A percentile compares a stretch with the other conserved stretches of the same genome.
Evolutionary conservation across 2,329 filamentous ascomycete genomes (phyloP).

Genomic region (Pezicula rhizophila): DNA sequence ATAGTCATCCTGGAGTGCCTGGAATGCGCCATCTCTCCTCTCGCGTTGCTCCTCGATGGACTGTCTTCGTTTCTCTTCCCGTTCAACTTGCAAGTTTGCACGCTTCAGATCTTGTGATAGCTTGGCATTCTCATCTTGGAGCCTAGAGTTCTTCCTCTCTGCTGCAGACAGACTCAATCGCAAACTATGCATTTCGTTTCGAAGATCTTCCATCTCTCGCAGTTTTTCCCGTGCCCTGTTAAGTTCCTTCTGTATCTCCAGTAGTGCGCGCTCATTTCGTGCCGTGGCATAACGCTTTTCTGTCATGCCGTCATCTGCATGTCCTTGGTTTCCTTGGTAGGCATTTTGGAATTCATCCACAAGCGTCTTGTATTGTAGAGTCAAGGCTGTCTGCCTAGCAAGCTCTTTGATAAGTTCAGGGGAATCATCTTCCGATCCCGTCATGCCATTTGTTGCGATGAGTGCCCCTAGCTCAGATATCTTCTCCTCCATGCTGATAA

Average conservation of each 20-base stretch:
- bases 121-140: conserved; percentile 25
- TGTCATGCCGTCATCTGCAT: conserved; percentile 25
- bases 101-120: conserved; percentile 22
- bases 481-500: conserved; percentile 56
- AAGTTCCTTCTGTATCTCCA: conserved; percentile 49
- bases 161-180: conserved; percentile 43
- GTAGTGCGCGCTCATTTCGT: conserved; percentile 42
- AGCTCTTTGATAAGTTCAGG: conserved; percentile 46
- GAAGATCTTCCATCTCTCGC: conserved; percentile 44
- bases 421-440: conserved; percentile 37
- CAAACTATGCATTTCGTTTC: conserved; percentile 46
- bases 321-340: conserved; percentile 34
- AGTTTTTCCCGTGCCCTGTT: conserved; percentile 48
- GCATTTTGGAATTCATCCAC: conserved; percentile 52
- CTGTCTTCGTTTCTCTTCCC: conserved; percentile 32
- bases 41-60: conserved; percentile 37
- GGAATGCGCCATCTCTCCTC: conserved; percentile 43
- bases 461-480: conserved; percentile 55
- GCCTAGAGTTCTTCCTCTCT: conserved; percentile 28
- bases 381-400: conserved; percentile 50
- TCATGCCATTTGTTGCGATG: conserved; percentile 35
- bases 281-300: conserved; percentile 32
- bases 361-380: conserved; percentile 51
- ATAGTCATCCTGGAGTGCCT: conserved; percentile 44
- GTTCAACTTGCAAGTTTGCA: conserved; percentile 20